phyloP scores from a whole-genome alignment of 768 basidiomycete genomes.

The Kwoniella mangroviensis region DNA sequence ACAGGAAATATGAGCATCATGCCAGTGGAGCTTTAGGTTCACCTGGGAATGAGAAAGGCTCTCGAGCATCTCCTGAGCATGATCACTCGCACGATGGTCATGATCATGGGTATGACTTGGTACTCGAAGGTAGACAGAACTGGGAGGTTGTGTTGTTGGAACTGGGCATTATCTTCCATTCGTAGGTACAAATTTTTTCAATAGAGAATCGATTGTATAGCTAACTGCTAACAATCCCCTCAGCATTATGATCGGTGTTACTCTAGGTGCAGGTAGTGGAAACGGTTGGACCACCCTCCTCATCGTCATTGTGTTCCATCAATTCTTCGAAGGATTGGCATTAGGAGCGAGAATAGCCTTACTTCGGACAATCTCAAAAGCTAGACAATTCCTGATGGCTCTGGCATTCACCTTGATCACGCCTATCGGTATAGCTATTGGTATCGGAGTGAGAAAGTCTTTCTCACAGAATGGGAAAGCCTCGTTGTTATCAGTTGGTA shows the following conservation, averaged over 20 bases:
- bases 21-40: neutral
- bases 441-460: constrained; percentile 51
- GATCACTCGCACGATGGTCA: constrained; percentile 26
- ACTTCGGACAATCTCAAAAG: constrained; percentile 35
- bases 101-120: constrained; percentile 34
- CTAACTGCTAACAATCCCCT: constrained; percentile 16
- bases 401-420: constrained; percentile 52
- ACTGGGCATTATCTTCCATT: constrained; percentile 54
- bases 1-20: constrained; percentile 14
- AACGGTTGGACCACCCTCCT: constrained; percentile 55
- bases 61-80: constrained; percentile 9
- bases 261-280: constrained; percentile 47
- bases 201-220: constrained; percentile 22
- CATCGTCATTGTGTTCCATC: constrained; percentile 53
- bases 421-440: constrained; percentile 53
- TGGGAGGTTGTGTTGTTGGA: constrained; percentile 54
- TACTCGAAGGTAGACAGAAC: constrained; percentile 41
- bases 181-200: constrained; percentile 19
- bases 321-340: constrained; percentile 48
- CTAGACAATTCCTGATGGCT: constrained; percentile 40
- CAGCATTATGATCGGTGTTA: constrained; percentile 58
- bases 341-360: constrained; percentile 52
- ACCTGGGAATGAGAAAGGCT: constrained; percentile 10
- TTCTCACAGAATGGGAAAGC: constrained; percentile 25
- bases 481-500: constrained; percentile 36